Evolutionary conservation across 345 rosid genomes (phyloP), one percentile per base, ranked within the genome.

Genomic region (Isatis tinctoria): DNA sequence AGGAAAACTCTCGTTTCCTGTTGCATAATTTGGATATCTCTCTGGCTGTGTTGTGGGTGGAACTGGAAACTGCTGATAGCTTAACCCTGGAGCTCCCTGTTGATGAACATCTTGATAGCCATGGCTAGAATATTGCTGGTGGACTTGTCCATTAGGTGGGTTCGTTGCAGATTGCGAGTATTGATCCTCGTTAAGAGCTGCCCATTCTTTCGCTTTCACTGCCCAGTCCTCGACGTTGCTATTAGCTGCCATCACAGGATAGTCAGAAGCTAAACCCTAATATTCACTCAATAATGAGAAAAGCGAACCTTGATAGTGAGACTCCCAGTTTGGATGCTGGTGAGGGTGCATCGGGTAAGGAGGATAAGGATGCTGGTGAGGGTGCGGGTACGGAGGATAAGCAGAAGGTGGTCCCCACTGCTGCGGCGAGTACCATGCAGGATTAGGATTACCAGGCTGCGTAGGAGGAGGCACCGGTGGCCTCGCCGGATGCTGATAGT

Each of bases 171-270:
- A 52, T 33, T 83, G 96, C 4, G 82, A 39, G 14, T 76, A 82
- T 41, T 87, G 97, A 66, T 81, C 86, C 53, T 85, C 88, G 75
- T 67, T 78, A 18, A 89, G 78, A 64, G 85, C 82, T 58, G 97
- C 98, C 98, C 97, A 96, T 49, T 93, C 98, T 79, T 85, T 89
- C 17, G 99, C 99, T 85, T 83, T 90, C 41, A 96, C 95, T 81
- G 88, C 98, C 99, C 99, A 96, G 59, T 96, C 96, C 76, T 92
- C 96, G 41, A 47, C 79, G 72, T 82, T 82, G 73, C 78, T 85
- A 44, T 80, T 85, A 58, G 79, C 95, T 84, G 85, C 64, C 56
- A 72, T 20, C 35, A 67, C 63, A 39, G 61, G 24, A 70, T 6
- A 44, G 65, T 41, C 64, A 73, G 73, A 77, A 61, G 35, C 48